Conservation (phyloP, 768 basidiomycete genomes). For the Holtermanniella nyarrowii region DNA sequence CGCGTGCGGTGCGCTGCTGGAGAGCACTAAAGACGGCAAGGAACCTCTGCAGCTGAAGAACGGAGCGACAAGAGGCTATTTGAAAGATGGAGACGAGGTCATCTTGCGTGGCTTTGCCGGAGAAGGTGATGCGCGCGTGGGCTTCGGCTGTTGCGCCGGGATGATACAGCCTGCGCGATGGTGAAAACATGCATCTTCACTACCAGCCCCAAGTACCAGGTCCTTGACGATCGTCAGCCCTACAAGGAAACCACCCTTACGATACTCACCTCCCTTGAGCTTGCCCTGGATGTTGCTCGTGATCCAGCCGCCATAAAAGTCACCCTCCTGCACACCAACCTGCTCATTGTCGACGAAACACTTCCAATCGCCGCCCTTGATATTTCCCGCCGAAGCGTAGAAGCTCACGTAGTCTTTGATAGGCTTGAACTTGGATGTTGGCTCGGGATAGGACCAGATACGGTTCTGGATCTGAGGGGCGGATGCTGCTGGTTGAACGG, state of each 20-base stretch:
- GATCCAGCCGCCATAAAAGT: conserved; percentile 40
- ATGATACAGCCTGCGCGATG: too few species aligned
- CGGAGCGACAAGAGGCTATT: background rate
- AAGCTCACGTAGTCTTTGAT: conserved; percentile 36
- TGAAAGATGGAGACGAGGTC: background rate
- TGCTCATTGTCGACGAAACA: conserved; percentile 36
- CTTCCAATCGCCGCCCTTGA: conserved; percentile 15
- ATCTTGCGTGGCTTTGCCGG: background rate
- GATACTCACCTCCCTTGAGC: conserved; percentile 36
- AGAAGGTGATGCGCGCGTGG: background rate
- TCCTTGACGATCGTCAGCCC: conserved; percentile 8
- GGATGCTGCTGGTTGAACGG: conserved; percentile 9
- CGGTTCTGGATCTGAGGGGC: conserved; percentile 14
- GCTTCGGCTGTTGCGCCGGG: background rate
- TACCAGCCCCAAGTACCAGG: conserved; percentile 37
- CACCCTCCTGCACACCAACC: conserved; percentile 34
- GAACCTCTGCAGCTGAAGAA: background rate
- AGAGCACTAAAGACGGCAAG: background rate
- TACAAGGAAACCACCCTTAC: background rate
- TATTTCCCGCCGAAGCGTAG: conserved; percentile 24
- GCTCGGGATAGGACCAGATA: conserved; percentile 36
- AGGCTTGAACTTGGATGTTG: conserved; percentile 20
- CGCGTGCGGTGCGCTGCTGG: background rate
- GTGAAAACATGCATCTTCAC: too few species aligned
- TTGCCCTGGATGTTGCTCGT: conserved; percentile 34